These are phyloP conservation scores for Starmera pachycereana DNA, from an alignment of 805 yeast species.

Conservation along the genomic window DNA sequence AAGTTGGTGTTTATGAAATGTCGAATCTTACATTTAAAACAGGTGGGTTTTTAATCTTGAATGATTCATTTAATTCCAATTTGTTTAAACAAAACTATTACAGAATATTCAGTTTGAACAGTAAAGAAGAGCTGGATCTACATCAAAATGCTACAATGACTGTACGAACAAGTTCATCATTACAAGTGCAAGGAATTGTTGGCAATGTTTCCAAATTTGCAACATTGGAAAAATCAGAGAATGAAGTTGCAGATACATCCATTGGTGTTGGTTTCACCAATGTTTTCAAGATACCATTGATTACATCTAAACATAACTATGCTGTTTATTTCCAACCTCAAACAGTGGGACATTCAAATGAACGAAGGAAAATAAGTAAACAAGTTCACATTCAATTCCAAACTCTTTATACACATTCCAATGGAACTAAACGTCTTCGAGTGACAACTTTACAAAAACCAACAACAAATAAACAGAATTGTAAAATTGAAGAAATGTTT, in stretches of 20 bases:
- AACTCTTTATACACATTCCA: conserved; percentile 81
- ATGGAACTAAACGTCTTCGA: conserved; percentile 73
- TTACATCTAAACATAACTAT: conserved; percentile 80
- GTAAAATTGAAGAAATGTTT: conserved; percentile 46
- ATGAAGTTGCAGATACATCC: conserved; percentile 84
- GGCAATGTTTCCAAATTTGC: conserved; percentile 65
- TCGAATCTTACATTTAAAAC: conserved; percentile 67
- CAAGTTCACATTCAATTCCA: conserved; percentile 61
- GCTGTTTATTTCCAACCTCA: conserved; percentile 77
- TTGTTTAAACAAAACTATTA: conserved; percentile 82
- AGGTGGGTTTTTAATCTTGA: conserved; percentile 76
- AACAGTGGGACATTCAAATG: conserved; percentile 25
- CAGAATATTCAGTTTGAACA: conserved; percentile 73
- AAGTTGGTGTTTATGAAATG: conserved; percentile 90
- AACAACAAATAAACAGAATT: conserved; percentile 33
- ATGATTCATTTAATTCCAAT: conserved; percentile 90
- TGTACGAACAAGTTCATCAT: conserved; percentile 69
- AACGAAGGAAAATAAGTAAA: conserved; percentile 17
- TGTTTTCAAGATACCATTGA: conserved; percentile 67
- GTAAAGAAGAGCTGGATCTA: conserved; percentile 68
- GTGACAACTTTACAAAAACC: conserved; percentile 71
- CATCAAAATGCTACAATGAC: conserved; percentile 81
- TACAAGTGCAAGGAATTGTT: conserved; percentile 80
- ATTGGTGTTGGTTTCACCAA: conserved; percentile 70
- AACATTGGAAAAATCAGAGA: conserved; percentile 26